Percentiles rank a stretch among this genome's conserved stretches.
Evolutionary conservation across 306 rosid genomes (phyloP).

Genomic region (Quercus engelmannii): DNA sequence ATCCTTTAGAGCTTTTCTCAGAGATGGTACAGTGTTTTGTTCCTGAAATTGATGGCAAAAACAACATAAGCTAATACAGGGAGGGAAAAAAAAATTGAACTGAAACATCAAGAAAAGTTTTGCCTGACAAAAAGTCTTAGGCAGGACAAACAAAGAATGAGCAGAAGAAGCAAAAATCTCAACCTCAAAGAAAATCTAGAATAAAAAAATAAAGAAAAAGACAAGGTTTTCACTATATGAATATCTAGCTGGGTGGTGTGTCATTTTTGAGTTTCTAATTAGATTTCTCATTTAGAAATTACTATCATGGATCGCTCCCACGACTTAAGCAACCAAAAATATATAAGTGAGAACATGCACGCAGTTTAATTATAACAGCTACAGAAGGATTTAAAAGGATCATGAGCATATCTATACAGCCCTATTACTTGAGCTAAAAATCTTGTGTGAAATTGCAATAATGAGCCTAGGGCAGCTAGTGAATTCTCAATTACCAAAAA

Average conservation of each 20-base stretch:
- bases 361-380: too few relatives aligned
- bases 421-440: too few relatives aligned
- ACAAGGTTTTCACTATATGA: neutral
- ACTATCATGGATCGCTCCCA: neutral
- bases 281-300: neutral
- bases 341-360: neutral
- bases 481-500: too few relatives aligned
- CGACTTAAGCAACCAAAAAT: neutral
- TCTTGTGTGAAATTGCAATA: too few relatives aligned
- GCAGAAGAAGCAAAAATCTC: neutral
- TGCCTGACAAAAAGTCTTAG: neutral
- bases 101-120: neutral
- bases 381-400: too few relatives aligned
- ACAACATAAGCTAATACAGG: neutral
- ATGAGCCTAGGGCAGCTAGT: too few relatives aligned
- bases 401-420: too few relatives aligned
- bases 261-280: neutral
- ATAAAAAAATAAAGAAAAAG: neutral
- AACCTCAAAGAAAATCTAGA: neutral
- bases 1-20: conserved; percentile 85
- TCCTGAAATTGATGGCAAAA: conserved; percentile 46
- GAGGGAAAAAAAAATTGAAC: neutral
- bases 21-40: conserved; percentile 68
- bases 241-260: too few relatives aligned
- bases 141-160: neutral